Percentiles rank a stretch among this genome's conserved stretches.
phyloP scores from a whole-genome alignment of 176 grass and related monocot species.

The Aechmea fasciata region DNA sequence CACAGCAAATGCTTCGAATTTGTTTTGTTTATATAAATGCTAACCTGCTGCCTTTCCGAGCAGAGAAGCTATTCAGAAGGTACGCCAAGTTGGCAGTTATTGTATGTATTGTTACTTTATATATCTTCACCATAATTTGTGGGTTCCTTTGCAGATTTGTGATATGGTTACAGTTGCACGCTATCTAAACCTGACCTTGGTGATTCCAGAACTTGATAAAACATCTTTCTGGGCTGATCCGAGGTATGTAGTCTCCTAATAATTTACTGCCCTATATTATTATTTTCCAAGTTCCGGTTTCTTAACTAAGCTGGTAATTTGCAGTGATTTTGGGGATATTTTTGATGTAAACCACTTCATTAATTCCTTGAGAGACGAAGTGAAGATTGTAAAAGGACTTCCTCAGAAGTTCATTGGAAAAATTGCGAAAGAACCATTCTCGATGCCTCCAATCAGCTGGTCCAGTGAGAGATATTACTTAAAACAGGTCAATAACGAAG shows the following conservation, averaged over 20 bases:
- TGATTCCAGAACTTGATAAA: constrained; percentile 95
- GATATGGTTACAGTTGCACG: constrained; percentile 90
- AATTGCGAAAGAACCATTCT: constrained; percentile 36
- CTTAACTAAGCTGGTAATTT: constrained; percentile 15
- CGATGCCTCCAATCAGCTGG: constrained; percentile 92
- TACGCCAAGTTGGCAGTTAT: too few species aligned
- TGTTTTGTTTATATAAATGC: background rate
- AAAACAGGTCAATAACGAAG: constrained; percentile 54
- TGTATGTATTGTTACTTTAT: constrained; percentile 1
- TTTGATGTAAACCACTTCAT: constrained; percentile 91
- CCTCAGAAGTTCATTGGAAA: constrained; percentile 55
- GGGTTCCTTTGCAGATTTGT: constrained; percentile 54
- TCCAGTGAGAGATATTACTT: constrained; percentile 95
- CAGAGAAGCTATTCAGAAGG: too few species aligned
- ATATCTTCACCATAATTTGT: constrained; percentile 10
- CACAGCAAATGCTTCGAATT: too few species aligned
- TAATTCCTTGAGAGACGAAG: constrained; percentile 84
- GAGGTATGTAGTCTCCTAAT: constrained; percentile 39
- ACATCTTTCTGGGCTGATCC: constrained; percentile 98
- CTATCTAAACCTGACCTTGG: constrained; percentile 89
- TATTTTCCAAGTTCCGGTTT: background rate
- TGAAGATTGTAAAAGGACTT: constrained; percentile 83
- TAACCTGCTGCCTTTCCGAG: background rate
- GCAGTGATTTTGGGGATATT: constrained; percentile 86
- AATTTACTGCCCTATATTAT: background rate